Percentiles rank a stretch among this genome's conserved stretches.
Conservation (phyloP, 2,329 filamentous ascomycete genomes). For the Furcasterigmium furcatum region DNA sequence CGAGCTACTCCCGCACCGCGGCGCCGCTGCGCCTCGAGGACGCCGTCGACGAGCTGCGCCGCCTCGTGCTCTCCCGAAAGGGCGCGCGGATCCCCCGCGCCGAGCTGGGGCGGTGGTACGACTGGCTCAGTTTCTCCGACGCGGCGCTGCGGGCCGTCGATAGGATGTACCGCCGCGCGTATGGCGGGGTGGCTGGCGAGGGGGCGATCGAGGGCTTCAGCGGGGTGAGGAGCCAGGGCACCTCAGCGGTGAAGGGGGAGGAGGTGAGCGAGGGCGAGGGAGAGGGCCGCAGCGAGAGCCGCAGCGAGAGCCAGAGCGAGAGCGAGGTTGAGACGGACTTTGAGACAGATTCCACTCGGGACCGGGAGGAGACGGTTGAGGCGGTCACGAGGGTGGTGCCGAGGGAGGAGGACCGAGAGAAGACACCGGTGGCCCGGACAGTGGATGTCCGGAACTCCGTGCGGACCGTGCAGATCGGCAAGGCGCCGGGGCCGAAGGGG, state of each 20-base stretch:
- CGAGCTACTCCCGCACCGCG: slow-evolving; percentile 48
- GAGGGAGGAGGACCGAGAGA: background rate
- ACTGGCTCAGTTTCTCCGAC: slow-evolving; percentile 51
- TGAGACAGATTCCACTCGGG: background rate
- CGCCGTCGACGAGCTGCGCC: slow-evolving; percentile 60
- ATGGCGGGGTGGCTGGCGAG: slow-evolving; percentile 43
- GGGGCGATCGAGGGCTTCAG: slow-evolving; percentile 42
- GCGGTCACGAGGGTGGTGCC: background rate
- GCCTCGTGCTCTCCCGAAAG: slow-evolving; percentile 52
- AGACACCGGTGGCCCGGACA: background rate
- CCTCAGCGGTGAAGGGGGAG: too few species aligned
- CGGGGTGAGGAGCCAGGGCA: slow-evolving; percentile 9
- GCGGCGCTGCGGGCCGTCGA: slow-evolving; percentile 51
- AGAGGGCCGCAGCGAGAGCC: background rate
- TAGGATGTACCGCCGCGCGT: slow-evolving; percentile 52
- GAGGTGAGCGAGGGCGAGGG: slow-evolving; percentile 4
- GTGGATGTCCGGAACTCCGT: background rate
- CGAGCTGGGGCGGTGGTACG: slow-evolving; percentile 52
- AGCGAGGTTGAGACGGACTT: slow-evolving; percentile 1
- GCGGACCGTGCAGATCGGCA: slow-evolving; percentile 5
- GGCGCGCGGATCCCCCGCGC: slow-evolving; percentile 45
- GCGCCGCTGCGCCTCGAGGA: slow-evolving; percentile 49
- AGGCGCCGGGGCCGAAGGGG: slow-evolving; percentile 13
- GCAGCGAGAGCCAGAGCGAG: background rate
- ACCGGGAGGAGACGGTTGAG: too few species aligned